These are phyloP conservation scores for Epichloe elymi DNA, from an alignment of 2,329 filamentous ascomycete species.

Conservation along the genomic window DNA sequence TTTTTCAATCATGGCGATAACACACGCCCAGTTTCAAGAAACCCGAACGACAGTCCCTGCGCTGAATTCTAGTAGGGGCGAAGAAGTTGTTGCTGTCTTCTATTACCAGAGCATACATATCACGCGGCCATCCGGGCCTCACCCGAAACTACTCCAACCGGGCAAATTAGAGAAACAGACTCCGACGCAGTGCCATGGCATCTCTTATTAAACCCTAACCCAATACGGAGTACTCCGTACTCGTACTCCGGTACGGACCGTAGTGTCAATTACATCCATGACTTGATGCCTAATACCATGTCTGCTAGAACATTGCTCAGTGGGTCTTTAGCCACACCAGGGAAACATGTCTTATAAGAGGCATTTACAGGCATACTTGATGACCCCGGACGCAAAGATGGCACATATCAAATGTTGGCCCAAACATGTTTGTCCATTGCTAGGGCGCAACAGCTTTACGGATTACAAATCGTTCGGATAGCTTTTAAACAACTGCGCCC, in stretches of 20 bases:
- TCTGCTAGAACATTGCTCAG: slow-evolving; percentile 59
- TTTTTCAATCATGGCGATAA: slow-evolving; percentile 24
- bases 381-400: slow-evolving; percentile 49
- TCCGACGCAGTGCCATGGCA: not conserved
- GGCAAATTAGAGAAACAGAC: slow-evolving; percentile 22
- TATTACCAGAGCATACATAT: slow-evolving; percentile 47
- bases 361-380: slow-evolving; percentile 57
- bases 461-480: slow-evolving; percentile 31
- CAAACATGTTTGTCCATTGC: slow-evolving; percentile 49
- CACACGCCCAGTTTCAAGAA: slow-evolving; percentile 44
- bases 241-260: slow-evolving; percentile 12
- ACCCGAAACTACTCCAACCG: slow-evolving; percentile 53
- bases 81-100: slow-evolving; percentile 56
- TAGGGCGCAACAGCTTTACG: slow-evolving; percentile 50
- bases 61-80: slow-evolving; percentile 45
- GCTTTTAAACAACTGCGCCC: no score
- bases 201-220: no score
- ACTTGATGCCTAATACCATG: slow-evolving; percentile 35
- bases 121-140: slow-evolving; percentile 51
- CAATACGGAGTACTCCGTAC: not conserved
- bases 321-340: slow-evolving; percentile 57
- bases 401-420: slow-evolving; percentile 62
- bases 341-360: slow-evolving; percentile 43
- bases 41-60: slow-evolving; percentile 60
- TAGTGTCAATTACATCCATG: slow-evolving; percentile 49